A percentile compares a stretch with the other conserved stretches of the same genome.
Conservation (phyloP, 257 asterid species). For the Solanum gandarillasii region DNA sequence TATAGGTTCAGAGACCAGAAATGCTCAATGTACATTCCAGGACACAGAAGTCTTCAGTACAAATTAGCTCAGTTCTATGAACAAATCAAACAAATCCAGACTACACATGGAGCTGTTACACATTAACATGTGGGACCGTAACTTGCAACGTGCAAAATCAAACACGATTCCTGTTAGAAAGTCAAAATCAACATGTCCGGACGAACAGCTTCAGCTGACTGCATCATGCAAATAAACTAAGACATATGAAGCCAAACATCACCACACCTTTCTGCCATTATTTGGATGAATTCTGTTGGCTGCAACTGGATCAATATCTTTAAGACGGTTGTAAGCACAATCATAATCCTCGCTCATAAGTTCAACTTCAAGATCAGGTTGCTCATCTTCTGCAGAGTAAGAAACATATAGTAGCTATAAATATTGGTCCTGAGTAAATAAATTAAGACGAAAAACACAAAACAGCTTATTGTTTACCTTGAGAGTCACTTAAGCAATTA, state of each 20-base stretch:
- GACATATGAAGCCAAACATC: background rate
- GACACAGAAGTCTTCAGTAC: background rate
- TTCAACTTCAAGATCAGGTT: conserved; percentile 24
- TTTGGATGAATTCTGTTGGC: conserved; percentile 89
- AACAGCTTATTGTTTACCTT: conserved; percentile 27
- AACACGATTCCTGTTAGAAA: background rate
- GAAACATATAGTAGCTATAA: background rate
- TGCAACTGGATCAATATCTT: conserved; percentile 72
- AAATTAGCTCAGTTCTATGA: background rate
- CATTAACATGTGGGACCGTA: background rate
- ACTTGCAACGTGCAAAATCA: background rate
- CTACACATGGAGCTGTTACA: background rate
- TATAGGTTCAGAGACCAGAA: background rate
- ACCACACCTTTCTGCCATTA: conserved; percentile 72
- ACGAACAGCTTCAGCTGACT: background rate
- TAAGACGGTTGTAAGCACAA: conserved; percentile 41
- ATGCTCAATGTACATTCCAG: background rate
- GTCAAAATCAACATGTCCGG: background rate
- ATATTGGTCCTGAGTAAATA: background rate
- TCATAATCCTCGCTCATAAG: conserved; percentile 14
- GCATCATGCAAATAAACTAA: background rate
- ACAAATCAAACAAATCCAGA: background rate
- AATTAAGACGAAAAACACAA: background rate
- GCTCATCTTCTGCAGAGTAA: conserved; percentile 33
- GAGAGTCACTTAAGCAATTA: conserved; percentile 27